Evolutionary conservation across 2,329 filamentous ascomycete species (phyloP).

Genomic region (Aureobasidium sp.): DNA sequence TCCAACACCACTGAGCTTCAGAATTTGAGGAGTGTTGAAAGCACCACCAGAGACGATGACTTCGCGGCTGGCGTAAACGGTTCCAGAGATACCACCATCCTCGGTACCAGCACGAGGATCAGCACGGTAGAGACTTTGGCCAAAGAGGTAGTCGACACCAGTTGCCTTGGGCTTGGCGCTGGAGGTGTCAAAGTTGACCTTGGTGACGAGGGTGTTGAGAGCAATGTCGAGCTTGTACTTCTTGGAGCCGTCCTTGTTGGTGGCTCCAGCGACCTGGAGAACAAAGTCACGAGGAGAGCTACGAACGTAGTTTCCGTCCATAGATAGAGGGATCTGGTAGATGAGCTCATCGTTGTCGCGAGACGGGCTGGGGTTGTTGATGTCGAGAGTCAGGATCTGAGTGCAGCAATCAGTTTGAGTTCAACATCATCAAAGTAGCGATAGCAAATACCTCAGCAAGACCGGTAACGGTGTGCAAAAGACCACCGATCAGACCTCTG

Average conservation of each 20-base stretch:
- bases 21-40: conserved; percentile 58
- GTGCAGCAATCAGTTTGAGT: not conserved
- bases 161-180: conserved; percentile 44
- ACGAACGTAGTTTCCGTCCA: conserved; percentile 38
- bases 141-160: conserved; percentile 38
- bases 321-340: conserved; percentile 54
- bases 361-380: conserved; percentile 25
- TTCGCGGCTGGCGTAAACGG: conserved; percentile 38
- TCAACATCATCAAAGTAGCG: too few relatives aligned
- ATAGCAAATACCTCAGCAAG: conserved; percentile 29
- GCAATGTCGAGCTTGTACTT: conserved; percentile 52
- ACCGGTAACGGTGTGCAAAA: conserved; percentile 36
- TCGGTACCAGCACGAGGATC: conserved; percentile 27
- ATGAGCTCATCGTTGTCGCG: conserved; percentile 44
- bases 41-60: conserved; percentile 47
- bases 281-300: conserved; percentile 52
- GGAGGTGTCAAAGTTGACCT: conserved; percentile 58
- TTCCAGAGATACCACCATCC: conserved; percentile 33
- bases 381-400: conserved; percentile 41
- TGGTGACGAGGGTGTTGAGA: conserved; percentile 58
- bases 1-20: conserved; percentile 60
- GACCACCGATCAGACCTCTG: conserved; percentile 26
- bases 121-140: conserved; percentile 34
- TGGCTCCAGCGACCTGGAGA: conserved; percentile 43
- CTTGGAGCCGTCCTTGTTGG: conserved; percentile 44